Evolutionary conservation across 2,329 filamentous ascomycete species (phyloP), one percentile per base, ranked within the genome.

Genomic region (Hypoxylon sp.): DNA sequence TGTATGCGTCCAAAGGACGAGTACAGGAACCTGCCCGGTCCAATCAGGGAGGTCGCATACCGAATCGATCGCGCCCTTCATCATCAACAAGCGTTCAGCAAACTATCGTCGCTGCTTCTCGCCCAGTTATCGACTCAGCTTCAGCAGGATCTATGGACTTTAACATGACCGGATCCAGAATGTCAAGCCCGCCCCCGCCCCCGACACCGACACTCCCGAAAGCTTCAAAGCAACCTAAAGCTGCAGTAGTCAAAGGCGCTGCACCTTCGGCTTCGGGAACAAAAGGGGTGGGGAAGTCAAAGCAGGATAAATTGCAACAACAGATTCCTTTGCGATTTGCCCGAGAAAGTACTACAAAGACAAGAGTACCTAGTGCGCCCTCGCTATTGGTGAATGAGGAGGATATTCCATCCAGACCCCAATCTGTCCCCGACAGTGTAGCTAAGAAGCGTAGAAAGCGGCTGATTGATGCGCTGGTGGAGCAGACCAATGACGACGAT

Each of bases 181-280:
- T 66, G 36, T 70, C 67, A 7, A 70, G 67, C 27, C 67, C 67
- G 4, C 67, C 67, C 8, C 63, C 51, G 1, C 67, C 67, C 8
- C 63, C 51, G 1, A 69, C 67, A 7, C 67, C 67, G 3, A 63
- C 61, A 7, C 42, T 57, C 1, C 54, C 59, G 8, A 63, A 41
- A 40, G 12, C 36, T 17, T 50, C 40, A 42, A 53, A 23, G 31
- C 40, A 30, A 12, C 9, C 32, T 5, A 55, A 47, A 7, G n/a
- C 21, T 27, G 8, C 13, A 7, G 7, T 12, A 16, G 12, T 26
- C n/a, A 46, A 41, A 37, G 27, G 23, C 9, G 25, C 49, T 35
- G 15, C 16, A 25, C 37, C 30, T 16, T 51, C 46, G 3, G 40
- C 42, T n/a, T 29, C 19, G 5, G 25, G 21, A 9, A 11, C 23